Percentiles rank a stretch among this genome's conserved stretches.
Evolutionary conservation across 345 rosid species (phyloP).

Genomic region (Arabidopsis suecica): DNA sequence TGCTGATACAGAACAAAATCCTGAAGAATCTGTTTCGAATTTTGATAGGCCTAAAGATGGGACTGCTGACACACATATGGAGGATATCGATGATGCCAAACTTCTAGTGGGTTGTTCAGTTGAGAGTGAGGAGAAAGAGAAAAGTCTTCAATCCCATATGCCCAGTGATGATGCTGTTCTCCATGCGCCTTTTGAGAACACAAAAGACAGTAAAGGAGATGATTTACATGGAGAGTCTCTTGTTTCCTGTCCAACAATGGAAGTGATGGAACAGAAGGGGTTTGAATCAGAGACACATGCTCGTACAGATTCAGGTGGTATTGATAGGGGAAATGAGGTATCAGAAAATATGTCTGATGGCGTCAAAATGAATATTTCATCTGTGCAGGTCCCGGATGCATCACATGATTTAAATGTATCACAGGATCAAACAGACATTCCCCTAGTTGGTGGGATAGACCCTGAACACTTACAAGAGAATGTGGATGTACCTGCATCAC

Average conservation of each 20-base stretch:
- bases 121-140: conserved; percentile 29
- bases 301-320: conserved; percentile 19
- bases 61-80: conserved; percentile 34
- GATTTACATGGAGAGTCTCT: conserved; percentile 16
- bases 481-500: conserved; percentile 26
- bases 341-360: conserved; percentile 17
- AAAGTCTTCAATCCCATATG: conserved; percentile 5
- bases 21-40: conserved; percentile 31
- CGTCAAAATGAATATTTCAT: neutral
- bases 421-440: conserved; percentile 28
- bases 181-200: conserved; percentile 5
- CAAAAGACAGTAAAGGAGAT: conserved; percentile 23
- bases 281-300: conserved; percentile 23
- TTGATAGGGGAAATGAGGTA: neutral
- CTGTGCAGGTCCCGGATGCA: conserved; percentile 5
- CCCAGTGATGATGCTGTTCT: conserved; percentile 17
- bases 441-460: conserved; percentile 34
- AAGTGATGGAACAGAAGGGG: conserved; percentile 23
- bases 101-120: conserved; percentile 17
- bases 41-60: conserved; percentile 17
- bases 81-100: conserved; percentile 14
- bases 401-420: conserved; percentile 20
- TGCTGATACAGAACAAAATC: conserved; percentile 23
- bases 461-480: conserved; percentile 27
- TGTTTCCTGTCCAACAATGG: conserved; percentile 26